These are phyloP conservation scores for Fragaria iinumae DNA, from an alignment of 306 rosid species.

Conservation along the genomic window DNA sequence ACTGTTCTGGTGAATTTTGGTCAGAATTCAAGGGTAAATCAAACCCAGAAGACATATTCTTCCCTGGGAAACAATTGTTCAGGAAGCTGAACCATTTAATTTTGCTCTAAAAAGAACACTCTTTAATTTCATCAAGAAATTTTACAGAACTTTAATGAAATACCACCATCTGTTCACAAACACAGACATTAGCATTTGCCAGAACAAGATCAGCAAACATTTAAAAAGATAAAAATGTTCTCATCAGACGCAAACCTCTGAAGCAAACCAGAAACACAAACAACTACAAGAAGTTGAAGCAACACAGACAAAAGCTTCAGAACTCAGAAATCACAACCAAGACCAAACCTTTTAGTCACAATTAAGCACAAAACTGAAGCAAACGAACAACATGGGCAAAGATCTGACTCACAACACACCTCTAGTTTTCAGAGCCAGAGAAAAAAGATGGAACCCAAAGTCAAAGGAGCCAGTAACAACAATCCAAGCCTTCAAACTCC, in stretches of 20 bases:
- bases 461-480: conserved; percentile 21
- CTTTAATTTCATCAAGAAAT: background rate
- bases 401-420: conserved; percentile 39
- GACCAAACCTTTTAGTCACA: background rate
- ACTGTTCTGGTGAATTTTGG: background rate
- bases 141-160: background rate
- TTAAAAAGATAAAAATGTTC: background rate
- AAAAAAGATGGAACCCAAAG: conserved; percentile 17
- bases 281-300: background rate
- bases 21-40: background rate
- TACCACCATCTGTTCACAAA: background rate
- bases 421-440: conserved; percentile 8
- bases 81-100: background rate
- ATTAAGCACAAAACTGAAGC: background rate
- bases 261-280: background rate
- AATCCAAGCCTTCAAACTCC: conserved; percentile 26
- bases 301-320: background rate
- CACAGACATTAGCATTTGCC: conserved; percentile 4
- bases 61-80: background rate
- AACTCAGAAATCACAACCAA: background rate
- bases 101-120: background rate
- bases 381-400: conserved; percentile 13
- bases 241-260: background rate
- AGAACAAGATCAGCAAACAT: background rate
- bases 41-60: background rate